phyloP scores from a whole-genome alignment of 179 eudicot species.

The Patellifolia procumbens region DNA sequence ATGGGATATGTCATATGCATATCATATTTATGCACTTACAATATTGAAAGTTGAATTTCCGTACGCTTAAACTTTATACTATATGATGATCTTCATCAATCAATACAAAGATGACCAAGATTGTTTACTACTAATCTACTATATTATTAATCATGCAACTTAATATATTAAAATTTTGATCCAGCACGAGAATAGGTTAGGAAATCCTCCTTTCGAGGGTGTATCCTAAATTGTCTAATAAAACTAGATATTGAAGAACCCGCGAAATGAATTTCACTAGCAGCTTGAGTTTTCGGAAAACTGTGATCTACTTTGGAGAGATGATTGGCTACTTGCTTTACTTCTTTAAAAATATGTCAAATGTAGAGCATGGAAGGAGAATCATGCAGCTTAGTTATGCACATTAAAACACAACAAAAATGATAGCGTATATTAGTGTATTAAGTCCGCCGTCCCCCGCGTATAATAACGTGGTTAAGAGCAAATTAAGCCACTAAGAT shows the following conservation, averaged over 20 bases:
- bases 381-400: slow-evolving; percentile 1
- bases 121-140: neutral
- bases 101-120: slow-evolving; percentile 26
- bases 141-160: neutral
- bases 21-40: neutral
- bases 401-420: neutral
- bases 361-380: no score
- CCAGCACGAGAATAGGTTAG: no score
- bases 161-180: neutral
- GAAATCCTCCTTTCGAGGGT: no score
- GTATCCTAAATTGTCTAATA: no score
- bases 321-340: no score
- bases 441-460: slow-evolving; percentile 24
- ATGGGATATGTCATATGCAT: slow-evolving; percentile 15
- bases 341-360: no score
- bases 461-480: slow-evolving; percentile 19
- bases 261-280: no score
- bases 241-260: no score
- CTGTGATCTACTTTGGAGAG: no score
- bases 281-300: no score
- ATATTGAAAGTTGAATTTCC: neutral
- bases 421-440: neutral
- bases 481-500: slow-evolving; percentile 26
- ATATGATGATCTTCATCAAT: neutral
- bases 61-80: slow-evolving; percentile 5